Evolutionary conservation across 495 filamentous ascomycete species (phyloP).

Genomic region (Trichocladium uniseriatum): DNA sequence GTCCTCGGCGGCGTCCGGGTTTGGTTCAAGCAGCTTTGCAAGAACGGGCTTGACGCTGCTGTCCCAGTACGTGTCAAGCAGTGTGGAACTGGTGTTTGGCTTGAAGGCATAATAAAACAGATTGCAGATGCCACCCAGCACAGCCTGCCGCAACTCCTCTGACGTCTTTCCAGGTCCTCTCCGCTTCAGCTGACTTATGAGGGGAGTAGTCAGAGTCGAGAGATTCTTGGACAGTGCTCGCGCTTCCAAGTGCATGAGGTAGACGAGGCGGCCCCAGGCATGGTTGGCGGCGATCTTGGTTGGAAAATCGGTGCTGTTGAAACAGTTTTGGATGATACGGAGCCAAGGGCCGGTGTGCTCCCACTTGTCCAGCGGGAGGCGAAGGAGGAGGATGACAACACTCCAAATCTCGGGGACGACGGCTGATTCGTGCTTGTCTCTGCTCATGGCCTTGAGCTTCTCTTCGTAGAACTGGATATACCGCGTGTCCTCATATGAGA

Average conservation of each 20-base stretch:
- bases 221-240: conserved; percentile 50
- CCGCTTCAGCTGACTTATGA: conserved; percentile 59
- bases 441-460: conserved; percentile 61
- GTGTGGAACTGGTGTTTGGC: conserved; percentile 49
- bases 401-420: conserved; percentile 88
- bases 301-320: conserved; percentile 65
- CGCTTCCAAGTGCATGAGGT: conserved; percentile 52
- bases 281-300: conserved; percentile 68
- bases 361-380: conserved; percentile 62
- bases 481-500: conserved; percentile 43
- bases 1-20: conserved; percentile 22
- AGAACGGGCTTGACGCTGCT: conserved; percentile 53
- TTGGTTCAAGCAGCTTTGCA: conserved; percentile 33
- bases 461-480: conserved; percentile 56
- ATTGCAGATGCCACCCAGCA: conserved; percentile 61
- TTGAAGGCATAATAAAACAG: conserved; percentile 81
- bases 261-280: conserved; percentile 79
- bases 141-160: conserved; percentile 48
- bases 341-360: conserved; percentile 64
- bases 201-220: conserved; percentile 58
- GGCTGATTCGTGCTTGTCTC: conserved; percentile 48
- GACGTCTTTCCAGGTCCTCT: conserved; percentile 48
- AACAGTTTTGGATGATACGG: conserved; percentile 66
- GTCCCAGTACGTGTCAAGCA: conserved; percentile 74
- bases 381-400: conserved; percentile 64